Base-by-base conservation (phyloP, 2,329 filamentous ascomycete genomes). In the Colletotrichum tabaci region DNA sequence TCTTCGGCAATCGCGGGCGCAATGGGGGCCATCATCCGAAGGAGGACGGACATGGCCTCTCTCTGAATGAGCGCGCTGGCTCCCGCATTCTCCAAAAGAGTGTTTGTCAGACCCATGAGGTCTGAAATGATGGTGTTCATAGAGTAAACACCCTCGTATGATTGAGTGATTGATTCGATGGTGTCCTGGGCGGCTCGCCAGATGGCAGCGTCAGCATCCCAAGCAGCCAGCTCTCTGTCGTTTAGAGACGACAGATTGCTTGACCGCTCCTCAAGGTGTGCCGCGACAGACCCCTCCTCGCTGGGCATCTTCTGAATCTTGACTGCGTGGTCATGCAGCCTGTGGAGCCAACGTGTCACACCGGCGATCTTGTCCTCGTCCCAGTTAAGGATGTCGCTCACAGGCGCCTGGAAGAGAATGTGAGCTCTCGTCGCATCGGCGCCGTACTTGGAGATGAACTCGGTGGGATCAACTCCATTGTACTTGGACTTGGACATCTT, bases 401-500 rank as follows among this genome's bases (percentile, higher is more conserved):
- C 93, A 0, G 95, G 94, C 0, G 95, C 95, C 76, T 95, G 93
- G 84, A 98, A 97, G 8, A 98, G 87, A 79, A 98, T 93, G 79
- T 98, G 95, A 4, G 94, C 94, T 67, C 95, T 87, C 2, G 93
- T 95, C 7, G 93, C 91, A 80, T 98, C 95, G 1, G 94, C 93
- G 26, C 95, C 95, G 76, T 96, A 92, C 75, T 89, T 90, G 9
- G 86, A 83, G 68, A 96, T 94, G 74, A 92, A 93, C 0, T 84
- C 85, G 0, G 89, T 90, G 0, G 95, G 95, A 78, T 97, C 94
- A 8, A 97, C 94, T 35, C 95, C 95, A 78, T 98, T 98, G 83
- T 96, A 87, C 81, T 98, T 98, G 77, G 94, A 97, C 83, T 98
- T 98, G 49, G 93, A 96, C 95, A 98, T 98, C 79, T 98, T 98